Evolutionary conservation across 306 rosid species (phyloP).

Genomic region (Vigna mungo): DNA sequence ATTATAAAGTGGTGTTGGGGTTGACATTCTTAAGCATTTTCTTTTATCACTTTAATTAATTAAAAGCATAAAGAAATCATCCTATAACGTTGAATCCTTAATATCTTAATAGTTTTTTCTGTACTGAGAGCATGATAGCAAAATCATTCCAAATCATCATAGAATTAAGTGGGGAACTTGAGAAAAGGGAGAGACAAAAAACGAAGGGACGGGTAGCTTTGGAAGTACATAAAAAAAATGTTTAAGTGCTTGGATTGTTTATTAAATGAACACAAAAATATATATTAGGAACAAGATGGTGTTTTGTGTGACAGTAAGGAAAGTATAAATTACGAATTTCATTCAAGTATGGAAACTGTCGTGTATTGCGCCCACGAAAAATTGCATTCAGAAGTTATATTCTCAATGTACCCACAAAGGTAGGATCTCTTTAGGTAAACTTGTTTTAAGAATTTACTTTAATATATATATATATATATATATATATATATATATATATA

Average conservation of each 20-base stretch:
- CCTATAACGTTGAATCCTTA: constrained; percentile 34
- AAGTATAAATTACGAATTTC: constrained; percentile 36
- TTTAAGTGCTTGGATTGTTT: constrained; percentile 41
- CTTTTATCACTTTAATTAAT: constrained; percentile 47
- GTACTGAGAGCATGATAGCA: constrained; percentile 43
- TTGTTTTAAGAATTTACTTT: too few relatives aligned
- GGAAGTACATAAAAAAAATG: too few relatives aligned
- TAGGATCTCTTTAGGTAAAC: too few relatives aligned
- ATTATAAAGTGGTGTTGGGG: constrained; percentile 43
- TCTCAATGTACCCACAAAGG: too few relatives aligned
- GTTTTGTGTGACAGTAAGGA: constrained; percentile 41
- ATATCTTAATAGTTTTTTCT: constrained; percentile 38
- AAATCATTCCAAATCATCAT: constrained; percentile 54
- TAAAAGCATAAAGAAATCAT: constrained; percentile 45
- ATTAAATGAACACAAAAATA: not conserved
- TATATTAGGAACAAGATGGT: constrained; percentile 32
- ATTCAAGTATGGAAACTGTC: constrained; percentile 39
- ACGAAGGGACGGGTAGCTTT: not conserved
- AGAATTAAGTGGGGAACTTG: constrained; percentile 59
- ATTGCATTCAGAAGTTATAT: too few relatives aligned
- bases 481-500: too few relatives aligned
- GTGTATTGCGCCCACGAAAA: too few relatives aligned
- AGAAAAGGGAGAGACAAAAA: not conserved
- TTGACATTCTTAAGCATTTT: constrained; percentile 56
- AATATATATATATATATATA: too few relatives aligned